Evolutionary conservation across 2,329 filamentous ascomycete genomes (phyloP).

Genomic region (Nectriaceae sp.): DNA sequence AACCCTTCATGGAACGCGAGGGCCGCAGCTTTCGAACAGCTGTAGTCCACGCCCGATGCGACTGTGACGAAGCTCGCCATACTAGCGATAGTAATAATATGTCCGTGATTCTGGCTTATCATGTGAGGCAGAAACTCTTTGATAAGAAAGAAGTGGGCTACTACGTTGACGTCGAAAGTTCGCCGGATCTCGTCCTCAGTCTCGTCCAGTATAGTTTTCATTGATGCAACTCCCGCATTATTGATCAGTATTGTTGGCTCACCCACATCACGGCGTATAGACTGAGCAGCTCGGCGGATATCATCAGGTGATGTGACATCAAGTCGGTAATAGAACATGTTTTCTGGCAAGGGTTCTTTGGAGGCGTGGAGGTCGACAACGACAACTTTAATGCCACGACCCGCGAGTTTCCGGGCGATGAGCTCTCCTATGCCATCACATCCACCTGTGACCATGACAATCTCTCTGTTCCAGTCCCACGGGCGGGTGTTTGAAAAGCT

Average conservation of each 20-base stretch:
- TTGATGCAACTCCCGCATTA: background rate
- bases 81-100: slow-evolving; percentile 68
- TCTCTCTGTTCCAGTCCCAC: slow-evolving; percentile 63
- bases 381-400: background rate
- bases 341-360: background rate
- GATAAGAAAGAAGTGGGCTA: slow-evolving; percentile 62
- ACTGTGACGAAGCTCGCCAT: slow-evolving; percentile 58
- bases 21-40: slow-evolving; percentile 61
- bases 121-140: slow-evolving; percentile 66
- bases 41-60: slow-evolving; percentile 65
- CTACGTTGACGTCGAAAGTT: slow-evolving; percentile 60
- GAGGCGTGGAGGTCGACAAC: background rate
- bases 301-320: background rate
- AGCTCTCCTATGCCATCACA: slow-evolving; percentile 67
- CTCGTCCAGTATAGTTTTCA: background rate
- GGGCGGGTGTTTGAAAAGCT: background rate
- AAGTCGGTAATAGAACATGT: background rate
- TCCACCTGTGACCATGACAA: slow-evolving; percentile 70
- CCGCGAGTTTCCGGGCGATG: slow-evolving; percentile 46
- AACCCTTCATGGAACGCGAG: slow-evolving; percentile 65
- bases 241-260: background rate
- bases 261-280: background rate
- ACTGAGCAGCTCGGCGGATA: background rate
- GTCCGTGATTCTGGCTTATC: slow-evolving; percentile 62
- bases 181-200: background rate